A percentile compares a stretch with the other conserved stretches of the same genome.
Conservation (phyloP, 2,329 filamentous ascomycete genomes). For the Talaromyces funiculosus region DNA sequence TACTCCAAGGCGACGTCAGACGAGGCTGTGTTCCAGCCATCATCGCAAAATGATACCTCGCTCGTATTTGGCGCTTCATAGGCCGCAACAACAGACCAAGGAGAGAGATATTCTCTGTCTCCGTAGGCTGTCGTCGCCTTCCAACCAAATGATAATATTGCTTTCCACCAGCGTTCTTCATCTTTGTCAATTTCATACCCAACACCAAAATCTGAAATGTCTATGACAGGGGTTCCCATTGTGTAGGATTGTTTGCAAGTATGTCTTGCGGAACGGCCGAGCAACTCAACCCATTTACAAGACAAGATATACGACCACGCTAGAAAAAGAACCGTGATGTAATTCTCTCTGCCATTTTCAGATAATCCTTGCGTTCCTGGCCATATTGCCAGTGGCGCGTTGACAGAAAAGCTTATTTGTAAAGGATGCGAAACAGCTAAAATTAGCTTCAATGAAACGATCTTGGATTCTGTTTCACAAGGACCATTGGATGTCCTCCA, state of each 20-base stretch:
- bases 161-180: not conserved
- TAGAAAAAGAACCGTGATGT: constrained; percentile 19
- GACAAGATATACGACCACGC: constrained; percentile 25
- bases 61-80: not conserved
- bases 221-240: not conserved
- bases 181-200: not conserved
- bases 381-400: not conserved
- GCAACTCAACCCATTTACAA: constrained; percentile 21
- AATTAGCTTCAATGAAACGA: not conserved
- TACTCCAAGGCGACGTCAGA: not conserved
- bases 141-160: not conserved
- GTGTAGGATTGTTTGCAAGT: constrained; percentile 3
- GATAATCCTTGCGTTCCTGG: not conserved
- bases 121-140: not conserved
- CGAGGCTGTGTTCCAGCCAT: not conserved
- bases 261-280: constrained; percentile 17
- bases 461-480: not conserved
- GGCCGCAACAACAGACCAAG: not conserved
- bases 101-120: not conserved
- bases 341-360: constrained; percentile 19
- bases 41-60: not conserved
- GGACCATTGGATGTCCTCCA: not conserved
- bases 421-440: not conserved
- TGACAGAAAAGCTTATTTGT: not conserved
- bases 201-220: not conserved